Base-by-base conservation (phyloP, 2,329 filamentous ascomycete genomes). In the Fusarium decemcellulare region DNA sequence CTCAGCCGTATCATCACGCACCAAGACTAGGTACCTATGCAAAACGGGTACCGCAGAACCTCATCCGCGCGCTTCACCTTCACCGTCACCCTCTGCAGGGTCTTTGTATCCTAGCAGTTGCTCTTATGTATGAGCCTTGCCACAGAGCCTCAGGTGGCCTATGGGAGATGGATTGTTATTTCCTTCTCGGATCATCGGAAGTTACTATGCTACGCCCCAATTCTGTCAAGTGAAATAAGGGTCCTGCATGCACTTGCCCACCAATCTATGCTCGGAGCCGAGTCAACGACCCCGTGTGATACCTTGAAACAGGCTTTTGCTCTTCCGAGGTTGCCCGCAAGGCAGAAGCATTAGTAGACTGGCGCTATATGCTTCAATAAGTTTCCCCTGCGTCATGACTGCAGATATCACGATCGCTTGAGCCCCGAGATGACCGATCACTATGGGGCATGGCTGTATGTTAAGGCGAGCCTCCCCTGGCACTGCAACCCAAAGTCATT, bases 361-460 rank as follows among this genome's bases (percentile, higher is more conserved):
- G 52, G 65, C 44, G 52, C 47, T 43, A 40, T 52, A 56, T 61
- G 67, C 63, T 61, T 68, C 55, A 62, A 32, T 47, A 53, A 39
- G 50, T 12, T 70, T 43, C 67, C 67, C 67, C 63, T 70, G 67
- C 63, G 39, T 68, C 67, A 56, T 29, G 18, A 42, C 43, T 51
- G 55, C 55, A 51, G 55, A 50, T 44, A 60, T 42, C 50, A 46
- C 52, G 59, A 70, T 70, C 63, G 48, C 51, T 30, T 52, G 34
- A 39, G 48, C 40, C 29, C 66, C 53, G 36, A 46, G 59, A 57
- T 54, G 64, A 37, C 52, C 44, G 47, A 51, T 48, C 61, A 16
- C 54, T 51, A 44, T 40, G 40, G 34, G 46, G 51, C 47, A 61
- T 39, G 50, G 29, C 14, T 51, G 63, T 34, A 48, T 32, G 27